phyloP scores from a whole-genome alignment of 2,329 filamentous ascomycete species.

The Cryoendolithus antarcticus region DNA sequence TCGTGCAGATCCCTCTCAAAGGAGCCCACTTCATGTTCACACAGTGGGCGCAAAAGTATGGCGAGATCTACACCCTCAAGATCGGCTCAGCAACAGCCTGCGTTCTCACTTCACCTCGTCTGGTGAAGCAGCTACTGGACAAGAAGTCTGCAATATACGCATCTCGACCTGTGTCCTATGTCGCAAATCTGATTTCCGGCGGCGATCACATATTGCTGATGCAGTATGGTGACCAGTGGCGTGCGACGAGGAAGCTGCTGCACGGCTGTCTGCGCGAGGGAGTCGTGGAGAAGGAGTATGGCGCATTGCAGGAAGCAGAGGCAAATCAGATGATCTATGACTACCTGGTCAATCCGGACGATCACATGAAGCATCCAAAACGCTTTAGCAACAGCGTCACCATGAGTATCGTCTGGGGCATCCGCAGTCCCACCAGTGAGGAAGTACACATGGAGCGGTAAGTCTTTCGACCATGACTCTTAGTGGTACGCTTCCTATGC shows the following conservation, averaged over 20 bases:
- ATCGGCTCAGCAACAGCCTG: conserved; percentile 28
- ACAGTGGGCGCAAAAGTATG: conserved; percentile 16
- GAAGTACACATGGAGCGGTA: conserved; percentile 10
- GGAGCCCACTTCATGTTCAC: conserved; percentile 18
- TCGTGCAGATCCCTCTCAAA: conserved; percentile 26
- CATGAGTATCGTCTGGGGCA: conserved; percentile 24
- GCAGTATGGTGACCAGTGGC: conserved; percentile 35
- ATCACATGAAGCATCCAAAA: conserved; percentile 36
- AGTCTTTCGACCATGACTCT: conserved; percentile 8
- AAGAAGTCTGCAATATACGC: conserved; percentile 34
- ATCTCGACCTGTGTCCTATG: conserved; percentile 23
- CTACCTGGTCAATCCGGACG: conserved; percentile 26
- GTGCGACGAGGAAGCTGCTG: conserved; percentile 32
- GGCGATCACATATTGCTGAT: conserved; percentile 37
- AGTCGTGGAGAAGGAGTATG: conserved; percentile 31
- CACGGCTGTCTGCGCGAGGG: conserved; percentile 32
- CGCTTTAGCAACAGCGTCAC: conserved; percentile 38
- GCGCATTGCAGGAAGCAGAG: conserved; percentile 35
- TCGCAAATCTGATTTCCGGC: conserved; percentile 32
- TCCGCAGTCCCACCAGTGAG: conserved; percentile 13
- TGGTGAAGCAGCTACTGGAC: conserved; percentile 34
- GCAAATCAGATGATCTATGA: conserved; percentile 36
- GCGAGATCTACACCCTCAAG: conserved; percentile 23
- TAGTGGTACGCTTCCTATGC: background rate
- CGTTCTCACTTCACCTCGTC: conserved; percentile 28